These are phyloP conservation scores for Sanghuangporus weigelae DNA, from an alignment of 1,284 basidiomycete genomes.

Conservation along the genomic window DNA sequence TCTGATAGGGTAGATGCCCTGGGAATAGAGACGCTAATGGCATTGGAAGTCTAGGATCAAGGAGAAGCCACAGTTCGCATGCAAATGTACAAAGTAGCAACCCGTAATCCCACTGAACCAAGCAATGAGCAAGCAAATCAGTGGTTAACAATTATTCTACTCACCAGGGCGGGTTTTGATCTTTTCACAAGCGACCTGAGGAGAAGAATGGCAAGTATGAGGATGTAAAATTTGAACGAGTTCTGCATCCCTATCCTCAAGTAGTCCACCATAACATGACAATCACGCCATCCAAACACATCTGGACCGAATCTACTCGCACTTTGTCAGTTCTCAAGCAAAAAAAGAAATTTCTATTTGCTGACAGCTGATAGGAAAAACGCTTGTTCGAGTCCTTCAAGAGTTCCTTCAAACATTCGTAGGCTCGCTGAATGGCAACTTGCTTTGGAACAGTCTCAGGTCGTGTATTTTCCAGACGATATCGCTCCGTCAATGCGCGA, in stretches of 20 bases:
- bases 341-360: neutral
- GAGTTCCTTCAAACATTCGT: conserved; percentile 59
- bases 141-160: conserved; percentile 10
- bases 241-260: conserved; percentile 59
- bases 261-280: conserved; percentile 65
- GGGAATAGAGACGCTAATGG: conserved; percentile 55
- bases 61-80: conserved; percentile 51
- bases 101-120: conserved; percentile 69
- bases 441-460: conserved; percentile 64
- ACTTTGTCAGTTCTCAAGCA: neutral
- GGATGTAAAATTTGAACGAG: conserved; percentile 71
- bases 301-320: conserved; percentile 65
- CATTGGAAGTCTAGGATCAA: conserved; percentile 24
- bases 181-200: conserved; percentile 60
- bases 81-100: conserved; percentile 55
- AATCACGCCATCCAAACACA: conserved; percentile 61
- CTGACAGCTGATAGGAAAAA: conserved; percentile 82
- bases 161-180: conserved; percentile 32
- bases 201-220: conserved; percentile 55
- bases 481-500: conserved; percentile 62
- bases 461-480: too few relatives aligned
- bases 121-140: conserved; percentile 3
- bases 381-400: conserved; percentile 73
- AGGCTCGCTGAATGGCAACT: conserved; percentile 70
- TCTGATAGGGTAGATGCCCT: conserved; percentile 61